Evolutionary conservation across 2,329 filamentous ascomycete species (phyloP).

Genomic region (Verticillium isaacii): DNA sequence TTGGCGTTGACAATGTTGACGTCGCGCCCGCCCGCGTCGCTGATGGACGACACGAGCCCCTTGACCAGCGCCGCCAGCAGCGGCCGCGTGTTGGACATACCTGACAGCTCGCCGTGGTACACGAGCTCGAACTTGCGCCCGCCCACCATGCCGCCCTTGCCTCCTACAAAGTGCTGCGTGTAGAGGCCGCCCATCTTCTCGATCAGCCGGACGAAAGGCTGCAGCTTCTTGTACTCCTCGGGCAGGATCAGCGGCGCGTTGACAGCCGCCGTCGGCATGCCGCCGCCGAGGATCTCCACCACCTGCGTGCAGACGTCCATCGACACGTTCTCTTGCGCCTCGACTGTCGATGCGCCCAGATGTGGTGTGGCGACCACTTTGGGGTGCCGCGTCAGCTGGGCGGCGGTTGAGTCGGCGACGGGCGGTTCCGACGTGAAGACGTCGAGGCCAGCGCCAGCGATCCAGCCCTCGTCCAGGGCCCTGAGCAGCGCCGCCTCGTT

Average conservation of each 20-base stretch:
- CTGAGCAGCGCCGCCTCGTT: conserved; percentile 69
- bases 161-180: conserved; percentile 64
- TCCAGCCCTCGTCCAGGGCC: conserved; percentile 64
- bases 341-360: conserved; percentile 72
- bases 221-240: conserved; percentile 72
- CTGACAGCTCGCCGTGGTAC: conserved; percentile 71
- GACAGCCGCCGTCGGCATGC: conserved; percentile 70
- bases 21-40: conserved; percentile 58
- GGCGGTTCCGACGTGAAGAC: conserved; percentile 76
- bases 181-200: conserved; percentile 78
- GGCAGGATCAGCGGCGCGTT: conserved; percentile 79
- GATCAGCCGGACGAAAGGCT: conserved; percentile 70
- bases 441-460: conserved; percentile 74
- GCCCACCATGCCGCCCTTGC: conserved; percentile 41
- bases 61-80: conserved; percentile 76
- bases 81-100: conserved; percentile 69
- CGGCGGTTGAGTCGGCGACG: conserved; percentile 46
- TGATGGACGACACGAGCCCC: conserved; percentile 66
- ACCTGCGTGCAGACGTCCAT: conserved; percentile 81
- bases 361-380: conserved; percentile 76
- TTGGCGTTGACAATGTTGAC: conserved; percentile 82
- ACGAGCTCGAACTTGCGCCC: conserved; percentile 70
- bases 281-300: conserved; percentile 65
- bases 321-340: conserved; percentile 81
- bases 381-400: conserved; percentile 60